Percentiles rank a stretch among this genome's conserved stretches.
phyloP scores from a whole-genome alignment of 768 basidiomycete genomes.

The Panaeolus cyanescens region DNA sequence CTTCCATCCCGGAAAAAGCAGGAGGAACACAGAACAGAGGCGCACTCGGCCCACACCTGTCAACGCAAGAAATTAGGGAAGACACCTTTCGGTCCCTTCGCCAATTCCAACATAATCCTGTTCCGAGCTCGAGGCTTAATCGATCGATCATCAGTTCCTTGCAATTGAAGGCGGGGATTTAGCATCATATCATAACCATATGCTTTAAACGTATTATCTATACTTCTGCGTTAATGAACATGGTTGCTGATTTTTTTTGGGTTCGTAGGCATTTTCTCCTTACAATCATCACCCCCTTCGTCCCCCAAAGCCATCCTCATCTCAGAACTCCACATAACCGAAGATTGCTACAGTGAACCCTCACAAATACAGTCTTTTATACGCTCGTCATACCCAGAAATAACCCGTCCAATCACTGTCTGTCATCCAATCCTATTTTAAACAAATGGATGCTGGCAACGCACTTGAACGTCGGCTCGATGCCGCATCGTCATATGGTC shows the following conservation, averaged over 20 bases:
- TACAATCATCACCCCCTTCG: not conserved
- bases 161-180: slow-evolving; percentile 5
- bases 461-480: not conserved
- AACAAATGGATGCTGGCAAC: not conserved
- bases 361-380: not conserved
- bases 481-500: slow-evolving; percentile 10
- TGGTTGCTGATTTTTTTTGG: not conserved
- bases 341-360: not conserved
- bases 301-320: not conserved
- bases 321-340: not conserved
- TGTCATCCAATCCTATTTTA: not conserved
- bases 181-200: slow-evolving; percentile 9
- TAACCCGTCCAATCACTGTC: not conserved
- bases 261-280: not conserved
- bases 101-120: not conserved
- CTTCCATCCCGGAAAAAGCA: slow-evolving; percentile 2
- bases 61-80: not conserved
- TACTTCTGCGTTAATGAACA: not conserved
- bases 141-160: slow-evolving; percentile 15
- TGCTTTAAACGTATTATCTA: not conserved
- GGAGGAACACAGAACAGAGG: not conserved
- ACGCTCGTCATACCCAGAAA: not conserved
- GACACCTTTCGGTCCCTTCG: not conserved
- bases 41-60: not conserved
- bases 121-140: slow-evolving; percentile 7